A percentile compares a stretch with the other conserved stretches of the same genome.
phyloP scores from a whole-genome alignment of 1,139 yeast species.

The Lodderomyces oxycetoniae region DNA sequence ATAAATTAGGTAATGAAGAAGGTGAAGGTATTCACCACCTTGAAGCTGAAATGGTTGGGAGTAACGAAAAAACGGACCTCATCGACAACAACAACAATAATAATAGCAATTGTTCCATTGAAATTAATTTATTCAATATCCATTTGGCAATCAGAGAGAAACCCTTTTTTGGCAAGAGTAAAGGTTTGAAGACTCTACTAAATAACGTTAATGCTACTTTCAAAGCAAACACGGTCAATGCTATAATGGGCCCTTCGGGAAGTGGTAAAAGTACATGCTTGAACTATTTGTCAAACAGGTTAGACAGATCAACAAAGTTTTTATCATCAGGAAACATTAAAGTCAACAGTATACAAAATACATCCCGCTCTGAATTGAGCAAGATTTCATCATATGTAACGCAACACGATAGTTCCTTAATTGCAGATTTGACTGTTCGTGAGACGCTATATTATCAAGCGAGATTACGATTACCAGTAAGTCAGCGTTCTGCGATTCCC shows the following conservation, averaged over 20 bases:
- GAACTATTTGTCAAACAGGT: conserved; percentile 61
- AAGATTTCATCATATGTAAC: conserved; percentile 66
- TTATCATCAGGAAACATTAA: conserved; percentile 18
- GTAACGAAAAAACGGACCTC: background rate
- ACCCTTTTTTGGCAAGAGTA: conserved; percentile 6
- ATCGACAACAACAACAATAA: conserved; percentile 3
- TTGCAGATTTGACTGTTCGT: conserved; percentile 67
- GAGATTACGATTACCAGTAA: conserved; percentile 49
- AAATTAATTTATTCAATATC: conserved; percentile 19
- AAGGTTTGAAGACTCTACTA: conserved; percentile 22
- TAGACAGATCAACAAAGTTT: conserved; percentile 33
- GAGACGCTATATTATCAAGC: conserved; percentile 78
- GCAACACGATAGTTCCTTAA: conserved; percentile 71
- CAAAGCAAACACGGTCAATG: conserved; percentile 61
- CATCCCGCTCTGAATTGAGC: conserved; percentile 42
- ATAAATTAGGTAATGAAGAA: conserved; percentile 31
- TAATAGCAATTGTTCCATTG: conserved; percentile 13
- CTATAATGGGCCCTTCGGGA: conserved; percentile 87
- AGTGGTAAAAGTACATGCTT: conserved; percentile 77
- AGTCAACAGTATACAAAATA: conserved; percentile 21
- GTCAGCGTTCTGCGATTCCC: conserved; percentile 28
- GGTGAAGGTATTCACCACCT: conserved; percentile 14
- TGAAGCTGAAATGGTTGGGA: conserved; percentile 1
- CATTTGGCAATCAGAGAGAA: conserved; percentile 17
- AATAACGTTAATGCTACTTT: conserved; percentile 54